These are phyloP conservation scores for Penicillium ucsense DNA, from an alignment of 495 filamentous ascomycete genomes.

Conservation along the genomic window DNA sequence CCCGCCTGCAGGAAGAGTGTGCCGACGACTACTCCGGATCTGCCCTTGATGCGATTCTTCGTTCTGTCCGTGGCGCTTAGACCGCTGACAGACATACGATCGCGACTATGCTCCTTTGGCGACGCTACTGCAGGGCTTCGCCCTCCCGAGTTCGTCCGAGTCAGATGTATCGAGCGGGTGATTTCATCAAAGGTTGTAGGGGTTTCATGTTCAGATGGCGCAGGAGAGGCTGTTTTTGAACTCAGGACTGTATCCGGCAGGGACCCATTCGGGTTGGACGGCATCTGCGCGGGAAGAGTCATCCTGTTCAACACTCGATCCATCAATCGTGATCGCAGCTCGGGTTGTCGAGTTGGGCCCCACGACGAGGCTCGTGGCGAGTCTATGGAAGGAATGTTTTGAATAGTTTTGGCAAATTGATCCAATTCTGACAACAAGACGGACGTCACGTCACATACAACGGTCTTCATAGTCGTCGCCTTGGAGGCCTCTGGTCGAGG, in stretches of 20 bases:
- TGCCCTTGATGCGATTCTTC: slow-evolving; percentile 73
- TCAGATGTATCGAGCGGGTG: slow-evolving; percentile 37
- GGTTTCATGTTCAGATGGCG: slow-evolving; percentile 41
- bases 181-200: slow-evolving; percentile 69
- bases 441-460: slow-evolving; percentile 87
- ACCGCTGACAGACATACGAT: slow-evolving; percentile 73
- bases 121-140: slow-evolving; percentile 26
- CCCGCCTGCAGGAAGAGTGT: slow-evolving; percentile 82
- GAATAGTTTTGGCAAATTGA: slow-evolving; percentile 73
- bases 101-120: slow-evolving; percentile 50
- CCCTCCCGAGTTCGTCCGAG: slow-evolving; percentile 26
- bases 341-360: slow-evolving; percentile 36
- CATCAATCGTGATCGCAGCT: slow-evolving; percentile 35
- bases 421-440: slow-evolving; percentile 79
- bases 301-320: slow-evolving; percentile 51
- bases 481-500: slow-evolving; percentile 62
- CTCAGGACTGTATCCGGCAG: slow-evolving; percentile 45
- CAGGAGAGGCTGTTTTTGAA: slow-evolving; percentile 34
- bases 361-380: slow-evolving; percentile 52
- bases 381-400: slow-evolving; percentile 68
- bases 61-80: slow-evolving; percentile 75
- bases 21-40: slow-evolving; percentile 72
- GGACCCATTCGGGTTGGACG: slow-evolving; percentile 41
- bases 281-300: slow-evolving; percentile 64
- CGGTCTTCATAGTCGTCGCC: slow-evolving; percentile 85